phyloP scores from a whole-genome alignment of 2,329 filamentous ascomycete species.

The Daldinia eschscholtzii region DNA sequence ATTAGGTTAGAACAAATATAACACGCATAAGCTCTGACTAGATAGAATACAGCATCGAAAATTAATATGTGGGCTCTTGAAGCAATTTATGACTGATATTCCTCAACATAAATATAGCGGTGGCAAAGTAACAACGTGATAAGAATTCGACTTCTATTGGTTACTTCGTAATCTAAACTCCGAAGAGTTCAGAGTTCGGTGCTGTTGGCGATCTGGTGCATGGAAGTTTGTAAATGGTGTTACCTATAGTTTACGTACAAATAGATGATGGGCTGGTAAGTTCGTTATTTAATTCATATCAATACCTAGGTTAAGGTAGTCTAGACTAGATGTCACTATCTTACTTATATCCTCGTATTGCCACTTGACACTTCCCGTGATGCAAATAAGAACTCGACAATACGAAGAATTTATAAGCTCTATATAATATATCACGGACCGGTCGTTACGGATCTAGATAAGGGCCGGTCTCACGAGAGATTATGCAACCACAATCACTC shows the following conservation, averaged over 20 bases:
- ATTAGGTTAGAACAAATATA: not conserved
- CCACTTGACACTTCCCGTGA: not conserved
- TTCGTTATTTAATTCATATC: not conserved
- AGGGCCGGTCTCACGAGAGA: not conserved
- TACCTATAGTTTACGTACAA: not conserved
- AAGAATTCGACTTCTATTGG: conserved; percentile 15
- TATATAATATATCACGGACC: not conserved
- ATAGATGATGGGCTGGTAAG: not conserved
- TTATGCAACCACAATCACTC: conserved; percentile 23
- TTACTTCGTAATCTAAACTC: conserved; percentile 17
- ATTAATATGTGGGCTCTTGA: not conserved
- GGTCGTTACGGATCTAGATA: conserved; percentile 1
- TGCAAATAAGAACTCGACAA: not conserved
- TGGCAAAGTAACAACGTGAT: conserved; percentile 17
- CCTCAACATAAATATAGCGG: not conserved
- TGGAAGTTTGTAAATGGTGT: not conserved
- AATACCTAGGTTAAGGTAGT: too few species aligned
- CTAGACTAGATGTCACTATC: not conserved
- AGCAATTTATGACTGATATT: not conserved
- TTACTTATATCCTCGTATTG: not conserved
- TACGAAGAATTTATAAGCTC: not conserved
- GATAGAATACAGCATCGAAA: not conserved
- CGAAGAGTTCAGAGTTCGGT: not conserved
- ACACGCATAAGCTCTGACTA: not conserved
- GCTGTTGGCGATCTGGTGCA: not conserved